Conservation (phyloP, 2,329 filamentous ascomycete species). For the Neonectria ditissima region DNA sequence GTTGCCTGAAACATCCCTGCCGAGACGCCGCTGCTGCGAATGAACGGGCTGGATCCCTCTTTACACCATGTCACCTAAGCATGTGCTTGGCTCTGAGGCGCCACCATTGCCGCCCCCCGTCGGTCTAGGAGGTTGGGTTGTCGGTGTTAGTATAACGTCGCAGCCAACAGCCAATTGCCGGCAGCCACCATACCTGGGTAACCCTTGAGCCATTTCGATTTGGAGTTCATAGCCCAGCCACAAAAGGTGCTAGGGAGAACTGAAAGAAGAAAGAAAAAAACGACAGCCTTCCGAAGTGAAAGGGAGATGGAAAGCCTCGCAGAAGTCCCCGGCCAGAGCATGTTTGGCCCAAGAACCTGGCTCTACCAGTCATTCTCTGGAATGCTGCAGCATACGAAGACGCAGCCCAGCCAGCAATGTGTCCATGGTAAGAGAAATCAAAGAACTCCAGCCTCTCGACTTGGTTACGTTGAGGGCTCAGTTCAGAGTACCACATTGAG, state of each 20-base stretch:
- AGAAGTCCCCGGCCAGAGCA: neutral
- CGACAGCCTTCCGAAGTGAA: conserved; percentile 14
- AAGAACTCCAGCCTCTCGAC: neutral
- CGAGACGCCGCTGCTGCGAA: neutral
- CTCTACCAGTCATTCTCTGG: neutral
- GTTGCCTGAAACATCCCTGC: conserved; percentile 1
- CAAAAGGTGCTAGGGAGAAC: neutral
- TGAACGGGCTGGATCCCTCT: conserved; percentile 1
- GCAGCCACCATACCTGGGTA: neutral
- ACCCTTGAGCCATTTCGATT: conserved; percentile 3
- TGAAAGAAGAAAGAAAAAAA: conserved; percentile 10
- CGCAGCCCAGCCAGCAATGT: neutral
- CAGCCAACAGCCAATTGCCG: too few relatives aligned
- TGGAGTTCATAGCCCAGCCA: neutral
- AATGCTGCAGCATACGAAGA: neutral
- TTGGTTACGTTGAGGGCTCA: neutral
- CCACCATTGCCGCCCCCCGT: conserved; percentile 7
- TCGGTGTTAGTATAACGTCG: conserved; percentile 7
- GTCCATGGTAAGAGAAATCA: neutral
- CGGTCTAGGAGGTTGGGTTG: neutral
- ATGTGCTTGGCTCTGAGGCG: conserved; percentile 8
- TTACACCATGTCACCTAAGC: neutral
- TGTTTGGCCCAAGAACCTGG: neutral
- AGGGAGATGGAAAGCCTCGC: conserved; percentile 4
- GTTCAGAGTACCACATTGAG: conserved; percentile 1